phyloP scores from a whole-genome alignment of 2,329 filamentous ascomycete species.

The Volutella citrinella region DNA sequence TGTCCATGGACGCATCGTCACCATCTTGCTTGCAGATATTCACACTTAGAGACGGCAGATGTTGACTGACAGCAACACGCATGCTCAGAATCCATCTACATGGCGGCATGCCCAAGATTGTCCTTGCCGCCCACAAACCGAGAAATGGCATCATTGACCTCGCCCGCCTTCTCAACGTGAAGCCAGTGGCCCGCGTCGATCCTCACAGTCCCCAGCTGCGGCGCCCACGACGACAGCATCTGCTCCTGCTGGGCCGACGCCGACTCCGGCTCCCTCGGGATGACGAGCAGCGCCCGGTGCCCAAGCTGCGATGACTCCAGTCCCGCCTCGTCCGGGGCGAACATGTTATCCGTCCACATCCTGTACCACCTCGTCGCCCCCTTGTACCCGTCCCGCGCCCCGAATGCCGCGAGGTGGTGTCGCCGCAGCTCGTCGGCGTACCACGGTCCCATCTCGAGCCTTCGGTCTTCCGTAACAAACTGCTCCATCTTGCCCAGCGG shows the following conservation, averaged over 20 bases:
- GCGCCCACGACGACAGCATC: slow-evolving; percentile 25
- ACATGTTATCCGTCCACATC: slow-evolving; percentile 30
- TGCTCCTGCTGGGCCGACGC: slow-evolving; percentile 19
- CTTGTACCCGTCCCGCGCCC: slow-evolving; percentile 23
- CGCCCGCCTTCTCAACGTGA: slow-evolving; percentile 25
- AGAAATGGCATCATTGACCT: slow-evolving; percentile 22
- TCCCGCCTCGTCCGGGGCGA: slow-evolving; percentile 20
- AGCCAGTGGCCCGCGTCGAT: slow-evolving; percentile 35
- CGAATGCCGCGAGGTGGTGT: slow-evolving; percentile 22
- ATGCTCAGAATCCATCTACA: no score
- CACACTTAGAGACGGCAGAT: no score
- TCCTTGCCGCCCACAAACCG: slow-evolving; percentile 14
- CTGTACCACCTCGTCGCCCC: slow-evolving; percentile 29
- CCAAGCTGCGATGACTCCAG: slow-evolving; percentile 13
- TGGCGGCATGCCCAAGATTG: no score
- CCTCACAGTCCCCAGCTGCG: slow-evolving; percentile 34
- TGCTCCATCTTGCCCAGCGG: slow-evolving; percentile 25
- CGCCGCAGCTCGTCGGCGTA: slow-evolving; percentile 20
- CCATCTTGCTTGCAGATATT: no score
- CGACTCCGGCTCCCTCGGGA: slow-evolving; percentile 10
- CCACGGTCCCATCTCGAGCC: slow-evolving; percentile 23
- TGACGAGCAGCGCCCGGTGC: slow-evolving; percentile 23
- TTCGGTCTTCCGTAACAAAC: slow-evolving; percentile 21
- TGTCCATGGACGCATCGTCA: no score
- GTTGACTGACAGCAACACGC: no score